A percentile compares a stretch with the other conserved stretches of the same genome.
Conservation (phyloP, 2,329 filamentous ascomycete genomes). For the Cladosporium phlei region DNA sequence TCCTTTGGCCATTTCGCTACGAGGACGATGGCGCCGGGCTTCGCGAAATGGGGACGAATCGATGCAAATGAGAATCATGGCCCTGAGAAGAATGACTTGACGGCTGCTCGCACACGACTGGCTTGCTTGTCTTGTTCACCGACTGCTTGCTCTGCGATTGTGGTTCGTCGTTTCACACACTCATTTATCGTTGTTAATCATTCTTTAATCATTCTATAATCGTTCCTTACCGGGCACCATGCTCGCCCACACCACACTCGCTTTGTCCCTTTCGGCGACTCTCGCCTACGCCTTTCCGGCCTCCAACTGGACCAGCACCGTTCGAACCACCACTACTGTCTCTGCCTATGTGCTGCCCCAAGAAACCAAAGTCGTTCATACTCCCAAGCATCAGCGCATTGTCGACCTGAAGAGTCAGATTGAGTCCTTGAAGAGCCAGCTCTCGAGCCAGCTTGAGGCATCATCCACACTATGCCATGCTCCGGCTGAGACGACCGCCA, state of each 20-base stretch:
- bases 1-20: background rate
- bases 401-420: slow-evolving; percentile 7
- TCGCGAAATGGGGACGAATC: slow-evolving; percentile 7
- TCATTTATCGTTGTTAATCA: slow-evolving; percentile 2
- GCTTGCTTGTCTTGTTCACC: background rate
- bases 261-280: slow-evolving; percentile 8
- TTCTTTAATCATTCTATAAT: background rate
- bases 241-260: slow-evolving; percentile 12
- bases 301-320: background rate
- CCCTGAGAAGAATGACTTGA: slow-evolving; percentile 7
- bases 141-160: background rate
- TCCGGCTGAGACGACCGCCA: background rate
- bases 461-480: slow-evolving; percentile 5
- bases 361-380: background rate
- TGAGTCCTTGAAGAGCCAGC: slow-evolving; percentile 2
- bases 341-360: background rate
- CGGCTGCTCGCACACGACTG: background rate
- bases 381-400: slow-evolving; percentile 3
- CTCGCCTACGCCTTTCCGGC: slow-evolving; percentile 3
- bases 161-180: slow-evolving; percentile 7
- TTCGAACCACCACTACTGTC: background rate
- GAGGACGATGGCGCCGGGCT: slow-evolving; percentile 5
- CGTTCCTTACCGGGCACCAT: slow-evolving; percentile 11
- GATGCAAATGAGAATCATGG: background rate
- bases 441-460: slow-evolving; percentile 4